These are phyloP conservation scores for Epichloe sibirici DNA, from an alignment of 2,329 filamentous ascomycete species.

Conservation along the genomic window DNA sequence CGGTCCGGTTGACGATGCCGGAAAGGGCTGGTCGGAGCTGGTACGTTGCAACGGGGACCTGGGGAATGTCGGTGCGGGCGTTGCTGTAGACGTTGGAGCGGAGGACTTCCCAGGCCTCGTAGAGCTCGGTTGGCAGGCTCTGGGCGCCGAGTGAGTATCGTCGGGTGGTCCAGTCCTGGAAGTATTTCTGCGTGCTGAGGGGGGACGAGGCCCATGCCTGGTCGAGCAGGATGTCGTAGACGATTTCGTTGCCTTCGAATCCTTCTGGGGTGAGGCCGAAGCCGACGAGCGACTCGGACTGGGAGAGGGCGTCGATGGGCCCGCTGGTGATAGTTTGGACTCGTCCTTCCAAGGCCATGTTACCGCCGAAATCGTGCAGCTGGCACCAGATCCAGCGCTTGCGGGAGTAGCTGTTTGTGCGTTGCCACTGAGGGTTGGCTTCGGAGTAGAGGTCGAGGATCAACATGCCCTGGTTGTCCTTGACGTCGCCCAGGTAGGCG, in stretches of 20 bases:
- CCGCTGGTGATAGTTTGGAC: constrained; percentile 34
- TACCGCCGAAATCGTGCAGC: constrained; percentile 37
- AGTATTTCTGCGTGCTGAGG: constrained; percentile 32
- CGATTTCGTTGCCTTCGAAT: constrained; percentile 40
- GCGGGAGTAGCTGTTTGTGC: constrained; percentile 35
- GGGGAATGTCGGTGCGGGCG: constrained; percentile 27
- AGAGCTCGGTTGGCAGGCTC: constrained; percentile 19
- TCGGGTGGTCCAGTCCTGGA: constrained; percentile 29
- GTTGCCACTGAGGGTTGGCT: constrained; percentile 35
- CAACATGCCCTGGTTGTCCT: constrained; percentile 31
- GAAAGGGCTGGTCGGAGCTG: constrained; percentile 31
- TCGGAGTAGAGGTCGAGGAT: constrained; percentile 40
- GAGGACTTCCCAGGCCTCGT: constrained; percentile 33
- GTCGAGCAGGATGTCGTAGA: constrained; percentile 37
- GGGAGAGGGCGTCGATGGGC: constrained; percentile 29
- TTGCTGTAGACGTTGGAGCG: constrained; percentile 35
- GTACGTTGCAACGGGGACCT: constrained; percentile 32
- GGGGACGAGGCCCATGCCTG: constrained; percentile 34
- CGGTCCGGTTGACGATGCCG: constrained; percentile 25
- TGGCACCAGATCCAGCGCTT: constrained; percentile 44
- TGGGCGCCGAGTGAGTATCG: constrained; percentile 24
- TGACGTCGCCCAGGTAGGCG: constrained; percentile 35
- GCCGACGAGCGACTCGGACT: constrained; percentile 30
- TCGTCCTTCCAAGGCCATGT: constrained; percentile 37
- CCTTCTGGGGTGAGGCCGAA: constrained; percentile 37